A percentile compares a stretch with the other conserved stretches of the same genome.
phyloP scores from a whole-genome alignment of 2,329 filamentous ascomycete species.

The Rachicladosporium sp. region DNA sequence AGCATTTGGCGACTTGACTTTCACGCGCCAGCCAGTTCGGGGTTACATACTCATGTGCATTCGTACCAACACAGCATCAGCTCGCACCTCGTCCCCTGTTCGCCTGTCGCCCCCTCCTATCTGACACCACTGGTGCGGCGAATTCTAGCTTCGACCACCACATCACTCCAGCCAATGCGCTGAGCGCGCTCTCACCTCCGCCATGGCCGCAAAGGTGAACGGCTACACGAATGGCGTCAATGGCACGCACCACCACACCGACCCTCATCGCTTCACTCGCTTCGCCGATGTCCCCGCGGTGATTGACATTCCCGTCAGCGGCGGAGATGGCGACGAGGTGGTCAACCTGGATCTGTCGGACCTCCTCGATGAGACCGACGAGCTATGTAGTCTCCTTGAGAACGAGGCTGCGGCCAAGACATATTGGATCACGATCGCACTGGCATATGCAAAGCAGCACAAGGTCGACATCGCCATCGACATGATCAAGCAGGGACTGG shows the following conservation, averaged over 20 bases:
- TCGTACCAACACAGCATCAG: background rate
- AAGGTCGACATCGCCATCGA: constrained; percentile 76
- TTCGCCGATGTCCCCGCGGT: constrained; percentile 51
- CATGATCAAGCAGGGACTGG: constrained; percentile 59
- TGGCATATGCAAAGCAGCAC: constrained; percentile 91
- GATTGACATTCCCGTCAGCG: constrained; percentile 52
- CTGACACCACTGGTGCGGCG: constrained; percentile 36
- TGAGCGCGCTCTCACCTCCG: constrained; percentile 7
- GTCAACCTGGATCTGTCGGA: constrained; percentile 92
- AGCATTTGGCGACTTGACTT: too few species aligned
- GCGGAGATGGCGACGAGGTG: constrained; percentile 51
- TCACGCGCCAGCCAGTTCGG: too few species aligned
- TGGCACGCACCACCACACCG: constrained; percentile 28
- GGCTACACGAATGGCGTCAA: constrained; percentile 26
- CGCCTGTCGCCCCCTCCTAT: constrained; percentile 8
- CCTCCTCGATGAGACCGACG: constrained; percentile 78
- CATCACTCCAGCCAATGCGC: constrained; percentile 3
- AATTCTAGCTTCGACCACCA: background rate
- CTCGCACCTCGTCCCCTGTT: background rate
- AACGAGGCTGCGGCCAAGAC: constrained; percentile 83
- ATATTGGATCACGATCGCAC: constrained; percentile 95
- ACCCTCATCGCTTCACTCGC: constrained; percentile 29
- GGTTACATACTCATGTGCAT: too few species aligned
- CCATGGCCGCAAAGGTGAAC: constrained; percentile 34
- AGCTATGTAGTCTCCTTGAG: constrained; percentile 88